phyloP scores from a whole-genome alignment of 768 basidiomycete species.

The Termitomyces eurrhizus region DNA sequence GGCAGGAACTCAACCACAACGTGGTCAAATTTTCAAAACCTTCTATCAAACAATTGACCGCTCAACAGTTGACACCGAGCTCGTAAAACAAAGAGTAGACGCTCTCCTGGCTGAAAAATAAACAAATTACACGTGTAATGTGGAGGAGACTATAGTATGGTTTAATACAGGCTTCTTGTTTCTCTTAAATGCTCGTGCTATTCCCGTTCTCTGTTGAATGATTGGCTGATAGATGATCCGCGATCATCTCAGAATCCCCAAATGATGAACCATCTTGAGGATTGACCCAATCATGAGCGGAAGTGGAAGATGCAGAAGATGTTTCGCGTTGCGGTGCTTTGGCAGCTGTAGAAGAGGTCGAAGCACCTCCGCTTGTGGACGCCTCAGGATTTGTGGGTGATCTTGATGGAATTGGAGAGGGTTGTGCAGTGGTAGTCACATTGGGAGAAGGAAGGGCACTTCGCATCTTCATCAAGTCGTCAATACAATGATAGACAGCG shows the following conservation, averaged over 20 bases:
- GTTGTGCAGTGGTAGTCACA: conserved; percentile 10
- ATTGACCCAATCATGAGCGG: conserved; percentile 5
- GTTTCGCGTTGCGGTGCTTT: conserved; percentile 1
- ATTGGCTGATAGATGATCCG: background rate
- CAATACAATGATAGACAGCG: conserved; percentile 68
- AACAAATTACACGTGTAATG: background rate
- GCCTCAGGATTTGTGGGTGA: conserved; percentile 4
- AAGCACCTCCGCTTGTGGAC: background rate
- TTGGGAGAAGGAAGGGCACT: conserved; percentile 56
- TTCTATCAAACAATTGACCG: conserved; percentile 65
- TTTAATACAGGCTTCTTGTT: conserved; percentile 3
- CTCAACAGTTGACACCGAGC: conserved; percentile 48
- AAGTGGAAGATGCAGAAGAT: conserved; percentile 3
- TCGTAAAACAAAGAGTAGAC: conserved; percentile 52
- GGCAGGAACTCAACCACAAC: conserved; percentile 22
- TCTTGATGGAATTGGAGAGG: background rate
- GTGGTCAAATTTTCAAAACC: conserved; percentile 54
- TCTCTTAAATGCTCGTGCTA: background rate
- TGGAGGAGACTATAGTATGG: background rate
- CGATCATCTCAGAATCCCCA: background rate
- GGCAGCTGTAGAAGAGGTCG: background rate
- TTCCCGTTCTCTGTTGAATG: background rate
- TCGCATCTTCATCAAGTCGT: conserved; percentile 73
- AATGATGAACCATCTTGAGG: background rate
- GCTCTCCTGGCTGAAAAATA: conserved; percentile 26